Base-by-base conservation (phyloP, 1,284 basidiomycete species). In the Athelia sp. region DNA sequence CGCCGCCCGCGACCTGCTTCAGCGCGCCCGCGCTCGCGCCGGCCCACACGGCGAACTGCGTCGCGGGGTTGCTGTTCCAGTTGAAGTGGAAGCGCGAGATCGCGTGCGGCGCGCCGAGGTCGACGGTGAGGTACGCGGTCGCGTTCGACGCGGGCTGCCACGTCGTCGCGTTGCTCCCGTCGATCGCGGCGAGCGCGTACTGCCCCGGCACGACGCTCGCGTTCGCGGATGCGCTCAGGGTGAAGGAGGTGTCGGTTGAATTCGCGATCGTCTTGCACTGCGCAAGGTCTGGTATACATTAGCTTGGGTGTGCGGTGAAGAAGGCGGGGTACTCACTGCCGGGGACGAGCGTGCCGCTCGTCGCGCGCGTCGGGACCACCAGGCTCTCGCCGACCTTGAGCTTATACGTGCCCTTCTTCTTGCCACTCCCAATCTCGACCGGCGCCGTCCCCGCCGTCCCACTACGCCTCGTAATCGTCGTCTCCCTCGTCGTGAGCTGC, bases 141-240 rank as follows among this genome's bases (percentile, higher is more conserved):
- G 45, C n/a, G 32, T 46, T 46, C 23, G 17, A 34, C 23, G 29
- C 24, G 17, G 45, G 45, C 22, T 46, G 45, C 45, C 45, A 46
- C 4, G 45, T 24, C 18, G 45, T 46, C 10, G 45, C 45, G 23
- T 46, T 46, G 29, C 17, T 19, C 21, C 45, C 45, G 22, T 46
- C 45, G 22, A 46, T 46, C 8, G 45, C 45, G 14, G 45, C 45
- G 45, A 46, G 22, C 15, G 45, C 45, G 22, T 46, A 46, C 22
- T 46, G 45, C 4, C 45, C 45, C 14, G 45, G 45, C 4, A 46
- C 45, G 32, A 46, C 29, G 15, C 17, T 22, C n/a, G 24, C 6
- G 23, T 45, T 29, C 24, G 45, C 18, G 43, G 10, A 8, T 4
- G 15, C 15, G 36, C 36, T n/a, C 15, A n/a, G 8, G 9, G 24